Base-by-base conservation (phyloP, 2,329 filamentous ascomycete species). In the Trichoderma hamatum region DNA sequence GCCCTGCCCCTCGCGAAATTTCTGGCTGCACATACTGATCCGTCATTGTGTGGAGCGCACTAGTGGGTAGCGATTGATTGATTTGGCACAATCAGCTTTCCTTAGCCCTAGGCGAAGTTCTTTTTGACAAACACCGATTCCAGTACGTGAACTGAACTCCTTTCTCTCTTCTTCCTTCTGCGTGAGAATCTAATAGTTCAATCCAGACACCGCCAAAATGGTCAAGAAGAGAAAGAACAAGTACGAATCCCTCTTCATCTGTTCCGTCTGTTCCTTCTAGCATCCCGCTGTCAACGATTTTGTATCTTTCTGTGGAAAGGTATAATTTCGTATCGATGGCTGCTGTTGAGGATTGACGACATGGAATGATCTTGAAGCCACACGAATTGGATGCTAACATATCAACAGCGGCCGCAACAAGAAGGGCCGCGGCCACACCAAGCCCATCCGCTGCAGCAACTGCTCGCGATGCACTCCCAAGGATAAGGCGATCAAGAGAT, bases 401-500 rank as follows among this genome's bases (percentile, higher is more conserved):
- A 14, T 62, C 70, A 62, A 66, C 83, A 96, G 92, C 89, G 95
- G 95, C 85, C 94, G 95, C 84, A 97, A 98, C 92, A 97, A 97
- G 94, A 97, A 97, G 87, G 95, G 96, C 84, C 93, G 96, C 84
- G 96, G 96, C 88, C 95, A 98, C 90, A 94, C 97, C 87, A 99
- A 99, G 91, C 96, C 96, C 82, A 97, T 99, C 87, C 92, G 87
- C 78, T 89, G 87, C 86, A 86, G 84, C 84, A 89, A 89, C 86
- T 89, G 87, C 87, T 88, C 86, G 82, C 89, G 91, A 86, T 94
- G 91, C 89, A 96, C 92, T 72, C 94, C 94, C 84, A 99, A 99
- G 92, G 96, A 99, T 82, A 99, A 99, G 93, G 96, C 96, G 78
- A 98, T 99, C 90, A 99, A 99, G 94, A 90, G 96, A 87, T 99